Evolutionary conservation across 352 stramenopile species (phyloP).

Genomic region (Pythium angustatum): DNA sequence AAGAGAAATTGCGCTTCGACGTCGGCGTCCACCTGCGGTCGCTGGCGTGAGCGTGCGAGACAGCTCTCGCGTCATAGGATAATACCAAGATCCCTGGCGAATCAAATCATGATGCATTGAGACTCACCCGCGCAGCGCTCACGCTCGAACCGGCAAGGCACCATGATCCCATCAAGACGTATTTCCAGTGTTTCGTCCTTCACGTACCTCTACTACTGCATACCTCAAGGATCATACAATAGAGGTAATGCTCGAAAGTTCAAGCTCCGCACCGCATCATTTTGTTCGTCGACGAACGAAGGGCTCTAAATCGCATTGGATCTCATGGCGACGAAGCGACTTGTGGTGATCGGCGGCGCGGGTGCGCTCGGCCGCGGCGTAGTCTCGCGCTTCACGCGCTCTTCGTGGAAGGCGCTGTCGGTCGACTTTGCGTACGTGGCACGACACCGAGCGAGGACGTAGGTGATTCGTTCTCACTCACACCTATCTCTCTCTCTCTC

Average conservation of each 20-base stretch:
- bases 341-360: constrained; percentile 76
- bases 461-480: not conserved
- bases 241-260: constrained; percentile 20
- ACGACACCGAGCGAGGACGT: not conserved
- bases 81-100: too few species aligned
- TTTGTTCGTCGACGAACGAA: constrained; percentile 15
- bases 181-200: too few species aligned
- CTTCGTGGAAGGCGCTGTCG: constrained; percentile 69
- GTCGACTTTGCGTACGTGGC: constrained; percentile 60
- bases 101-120: too few species aligned
- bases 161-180: too few species aligned
- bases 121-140: too few species aligned
- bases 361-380: constrained; percentile 76
- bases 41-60: too few species aligned
- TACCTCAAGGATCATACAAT: constrained; percentile 3
- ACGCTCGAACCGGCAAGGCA: too few species aligned
- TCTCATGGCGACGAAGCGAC: constrained; percentile 49
- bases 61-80: too few species aligned
- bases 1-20: constrained; percentile 57
- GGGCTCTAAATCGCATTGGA: too few species aligned
- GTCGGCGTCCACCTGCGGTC: constrained; percentile 54
- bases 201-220: constrained; percentile 2
- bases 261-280: constrained; percentile 6
- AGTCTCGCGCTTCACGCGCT: constrained; percentile 54
- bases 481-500: not conserved